These are phyloP conservation scores for Castanea sativa DNA, from an alignment of 306 rosid species.

Conservation along the genomic window DNA sequence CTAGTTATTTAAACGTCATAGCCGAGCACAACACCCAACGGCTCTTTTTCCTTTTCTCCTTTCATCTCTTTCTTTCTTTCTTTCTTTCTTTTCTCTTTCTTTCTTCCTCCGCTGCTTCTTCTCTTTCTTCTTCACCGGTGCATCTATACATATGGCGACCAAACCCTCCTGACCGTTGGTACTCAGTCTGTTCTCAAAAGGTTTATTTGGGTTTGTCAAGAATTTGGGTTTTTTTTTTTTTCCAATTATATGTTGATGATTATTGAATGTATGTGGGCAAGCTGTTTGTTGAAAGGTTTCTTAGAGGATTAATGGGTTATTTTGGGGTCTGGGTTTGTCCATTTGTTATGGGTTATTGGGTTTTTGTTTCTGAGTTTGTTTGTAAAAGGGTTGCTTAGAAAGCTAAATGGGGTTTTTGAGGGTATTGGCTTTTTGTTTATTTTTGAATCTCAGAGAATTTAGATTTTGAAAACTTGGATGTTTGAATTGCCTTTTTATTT, in stretches of 20 bases:
- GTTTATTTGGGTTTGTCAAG: constrained; percentile 16
- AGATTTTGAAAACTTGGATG: too few species aligned
- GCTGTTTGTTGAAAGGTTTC: too few species aligned
- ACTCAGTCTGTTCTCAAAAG: constrained; percentile 85
- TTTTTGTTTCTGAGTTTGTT: background rate
- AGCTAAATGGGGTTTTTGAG: background rate
- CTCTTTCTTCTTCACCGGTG: background rate
- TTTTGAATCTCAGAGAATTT: too few species aligned
- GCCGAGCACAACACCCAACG: too few species aligned
- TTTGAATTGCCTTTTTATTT: too few species aligned
- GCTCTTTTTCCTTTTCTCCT: too few species aligned
- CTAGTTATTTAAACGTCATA: too few species aligned
- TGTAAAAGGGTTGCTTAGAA: background rate
- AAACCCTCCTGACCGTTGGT: constrained; percentile 45
- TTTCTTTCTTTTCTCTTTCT: background rate
- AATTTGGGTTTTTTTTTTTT: too few species aligned
- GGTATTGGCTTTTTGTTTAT: background rate
- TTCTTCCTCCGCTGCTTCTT: background rate
- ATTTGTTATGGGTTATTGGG: background rate
- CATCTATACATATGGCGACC: constrained; percentile 46
- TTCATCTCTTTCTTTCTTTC: constrained; percentile 3
- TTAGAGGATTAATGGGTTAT: background rate
- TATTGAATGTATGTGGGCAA: too few species aligned
- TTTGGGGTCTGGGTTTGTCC: background rate
- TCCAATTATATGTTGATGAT: too few species aligned